phyloP scores from a whole-genome alignment of 768 basidiomycete species.

The Trametes gibbosa region DNA sequence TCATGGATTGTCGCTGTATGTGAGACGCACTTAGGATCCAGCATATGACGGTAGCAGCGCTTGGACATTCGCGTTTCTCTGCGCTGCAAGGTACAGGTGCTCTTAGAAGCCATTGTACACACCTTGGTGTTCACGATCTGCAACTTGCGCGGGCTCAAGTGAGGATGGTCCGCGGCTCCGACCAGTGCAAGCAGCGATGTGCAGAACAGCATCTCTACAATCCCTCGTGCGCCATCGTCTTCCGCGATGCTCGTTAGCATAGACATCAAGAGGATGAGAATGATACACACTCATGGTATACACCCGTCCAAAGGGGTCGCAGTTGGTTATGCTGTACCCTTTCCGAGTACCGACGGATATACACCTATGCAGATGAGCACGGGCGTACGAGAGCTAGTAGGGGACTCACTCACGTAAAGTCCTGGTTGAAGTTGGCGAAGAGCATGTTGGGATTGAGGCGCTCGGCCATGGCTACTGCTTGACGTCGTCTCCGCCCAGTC shows the following conservation, averaged over 20 bases:
- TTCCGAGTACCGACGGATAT: constrained; percentile 93
- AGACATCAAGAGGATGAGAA: neutral
- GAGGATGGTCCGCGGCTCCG: constrained; percentile 90
- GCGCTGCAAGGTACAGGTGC: too few relatives aligned
- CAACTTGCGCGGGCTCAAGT: constrained; percentile 86
- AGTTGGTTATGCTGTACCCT: constrained; percentile 97
- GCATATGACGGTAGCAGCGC: neutral
- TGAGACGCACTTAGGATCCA: neutral
- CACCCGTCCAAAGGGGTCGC: constrained; percentile 95
- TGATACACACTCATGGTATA: constrained; percentile 72
- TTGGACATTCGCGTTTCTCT: too few relatives aligned
- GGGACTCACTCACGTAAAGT: constrained; percentile 70
- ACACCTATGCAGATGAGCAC: constrained; percentile 48
- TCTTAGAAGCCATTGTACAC: constrained; percentile 16
- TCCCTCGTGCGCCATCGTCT: constrained; percentile 94
- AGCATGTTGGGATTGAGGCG: constrained; percentile 53
- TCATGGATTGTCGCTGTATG: constrained; percentile 91
- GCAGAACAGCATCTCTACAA: constrained; percentile 99
- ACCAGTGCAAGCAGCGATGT: constrained; percentile 97
- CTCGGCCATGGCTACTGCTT: constrained; percentile 33
- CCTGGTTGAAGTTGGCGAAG: constrained; percentile 97
- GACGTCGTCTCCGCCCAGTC: neutral
- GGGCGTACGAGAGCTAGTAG: neutral
- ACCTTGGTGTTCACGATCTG: constrained; percentile 99
- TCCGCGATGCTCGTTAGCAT: too few relatives aligned